Base-by-base conservation (phyloP, 2,329 filamentous ascomycete genomes). In the Colletotrichum eremochloae region DNA sequence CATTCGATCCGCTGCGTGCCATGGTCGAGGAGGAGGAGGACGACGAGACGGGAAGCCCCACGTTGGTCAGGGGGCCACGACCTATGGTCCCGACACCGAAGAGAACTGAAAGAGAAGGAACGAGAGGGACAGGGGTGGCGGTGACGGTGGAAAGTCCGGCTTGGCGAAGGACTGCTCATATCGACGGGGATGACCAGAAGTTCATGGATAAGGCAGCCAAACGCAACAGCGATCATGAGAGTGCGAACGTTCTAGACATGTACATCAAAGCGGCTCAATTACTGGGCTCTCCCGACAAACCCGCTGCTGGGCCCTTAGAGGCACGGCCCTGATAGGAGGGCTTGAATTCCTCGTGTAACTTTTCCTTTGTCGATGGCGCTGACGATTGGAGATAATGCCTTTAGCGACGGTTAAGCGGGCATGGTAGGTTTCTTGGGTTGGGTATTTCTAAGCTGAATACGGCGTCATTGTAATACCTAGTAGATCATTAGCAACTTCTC, bases 221-320 rank as follows among this genome's bases (percentile, higher is more conserved):
- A 33, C 69, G 62, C 20, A 75, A 75, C 72, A 69, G 74, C 9
- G 70, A 75, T 42, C 73, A 78, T 1, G 74, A 72, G 29, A 84
- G 83, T 20, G 76, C 79, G 0, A 83, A 85, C 29, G 86, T 82
- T 44, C 69, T 84, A 40, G 83, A 82, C 1, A 64, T 85, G 61
- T 87, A 87, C 72, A 84, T 86, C 71, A 77, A 80, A 61, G 83
- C 86, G 38, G 85, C 84, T 1, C 86, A 86, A 63, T 75, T 86
- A 69, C 79, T 83, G 71, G 77, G 78, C 40, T 84, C 84, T 36
- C 85, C 84, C 3, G 81, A 81, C n/a, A 76, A 80, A 71, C 77
- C 80, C 20, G 58, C 48, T 29, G 31, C 33, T 2, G 68, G 67
- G 24, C 29, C 55, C 1, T n/a, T n/a, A 53, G 15, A 56, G 57